These are phyloP conservation scores for Xerocomellus amylosporus DNA, from an alignment of 768 basidiomycete genomes.

Conservation along the genomic window DNA sequence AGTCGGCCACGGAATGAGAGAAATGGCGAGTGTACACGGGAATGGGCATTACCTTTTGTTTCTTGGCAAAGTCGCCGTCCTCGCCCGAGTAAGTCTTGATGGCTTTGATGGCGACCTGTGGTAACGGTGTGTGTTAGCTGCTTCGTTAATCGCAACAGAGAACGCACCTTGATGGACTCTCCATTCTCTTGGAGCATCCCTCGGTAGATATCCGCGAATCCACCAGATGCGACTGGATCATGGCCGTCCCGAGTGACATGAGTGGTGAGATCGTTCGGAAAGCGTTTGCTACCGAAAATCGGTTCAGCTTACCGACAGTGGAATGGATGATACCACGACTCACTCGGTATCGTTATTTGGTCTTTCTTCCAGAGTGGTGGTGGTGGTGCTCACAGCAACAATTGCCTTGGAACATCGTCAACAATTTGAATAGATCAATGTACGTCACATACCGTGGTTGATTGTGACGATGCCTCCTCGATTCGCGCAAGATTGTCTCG, in stretches of 20 bases:
- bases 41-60: constrained; percentile 6
- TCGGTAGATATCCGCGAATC: constrained; percentile 8
- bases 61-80: constrained; percentile 4
- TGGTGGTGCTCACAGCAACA: no score
- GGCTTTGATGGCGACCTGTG: constrained; percentile 8
- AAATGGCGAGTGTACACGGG: no score
- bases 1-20: background rate
- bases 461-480: background rate
- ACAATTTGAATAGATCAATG: background rate
- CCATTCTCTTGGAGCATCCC: background rate
- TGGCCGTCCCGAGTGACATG: background rate
- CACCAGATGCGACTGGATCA: constrained; percentile 1
- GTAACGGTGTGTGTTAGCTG: background rate
- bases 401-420: background rate
- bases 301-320: background rate
- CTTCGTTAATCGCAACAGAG: background rate
- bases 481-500: background rate
- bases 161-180: background rate
- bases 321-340: background rate
- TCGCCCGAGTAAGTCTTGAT: constrained; percentile 3
- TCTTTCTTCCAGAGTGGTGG: background rate
- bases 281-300: background rate
- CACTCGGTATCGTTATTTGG: background rate
- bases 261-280: background rate
- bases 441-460: background rate